Evolutionary conservation across 2,329 filamentous ascomycete genomes (phyloP), one percentile per base, ranked within the genome.

Genomic region (Hymenoscyphus fructigenus): DNA sequence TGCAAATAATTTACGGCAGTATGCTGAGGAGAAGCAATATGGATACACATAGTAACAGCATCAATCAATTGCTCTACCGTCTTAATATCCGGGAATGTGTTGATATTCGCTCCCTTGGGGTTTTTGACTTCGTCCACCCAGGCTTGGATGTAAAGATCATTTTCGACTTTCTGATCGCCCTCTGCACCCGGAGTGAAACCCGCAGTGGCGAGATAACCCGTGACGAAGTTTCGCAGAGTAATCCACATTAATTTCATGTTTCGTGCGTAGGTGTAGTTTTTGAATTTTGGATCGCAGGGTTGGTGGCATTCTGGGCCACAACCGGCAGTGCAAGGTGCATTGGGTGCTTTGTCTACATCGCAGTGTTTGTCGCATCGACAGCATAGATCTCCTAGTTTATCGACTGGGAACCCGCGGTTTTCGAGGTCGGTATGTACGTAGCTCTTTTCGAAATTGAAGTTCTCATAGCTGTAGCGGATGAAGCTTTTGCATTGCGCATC

Each of bases 11-110:
- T 84, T 67, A 84, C 78, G 5, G 82, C 78, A 3, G 77, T 83
- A 71, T 84, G 81, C 66, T 81, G 80, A 0, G 82, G 80, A 1
- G 80, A 76, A 5, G 82, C 82, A 58, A 82, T 80, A 72, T 84
- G 81, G 65, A 84, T 83, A 72, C 80, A 81, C 82, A 84, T 83
- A 26, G 80, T 82, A 29, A 82, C 72, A 3, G 78, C 80, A 68
- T 84, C 79, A 47, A 77, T 72, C 0, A 84, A 75, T 23, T 77
- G 71, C 14, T 79, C 76, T 14, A 82, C 59, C 0, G 79, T 80
- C 32, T 70, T 73, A 66, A 83, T 78, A 1, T 67, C 72, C 0
- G 81, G 81, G 72, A 83, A 83, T 0, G 74, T 76, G 44, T 75
- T 71, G 68, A 83, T 76, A 57, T 75, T 74, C 5, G 74, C 81